Evolutionary conservation across 2,329 filamentous ascomycete species (phyloP).

Genomic region (Aureobasidium leucospermi): DNA sequence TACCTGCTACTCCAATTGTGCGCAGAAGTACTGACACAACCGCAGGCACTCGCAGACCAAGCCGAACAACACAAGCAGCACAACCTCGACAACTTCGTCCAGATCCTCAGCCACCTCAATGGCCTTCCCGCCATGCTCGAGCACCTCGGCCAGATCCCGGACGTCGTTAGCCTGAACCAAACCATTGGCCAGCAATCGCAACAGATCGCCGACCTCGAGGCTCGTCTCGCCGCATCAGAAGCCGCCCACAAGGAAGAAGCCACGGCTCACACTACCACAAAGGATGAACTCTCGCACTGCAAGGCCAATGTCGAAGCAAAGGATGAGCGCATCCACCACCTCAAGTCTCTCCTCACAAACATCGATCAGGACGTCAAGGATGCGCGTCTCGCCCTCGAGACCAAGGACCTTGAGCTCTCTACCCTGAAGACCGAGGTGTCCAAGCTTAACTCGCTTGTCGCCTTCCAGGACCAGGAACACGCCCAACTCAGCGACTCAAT

Average conservation of each 20-base stretch:
- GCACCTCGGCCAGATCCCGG: slow-evolving; percentile 2
- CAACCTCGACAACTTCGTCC: slow-evolving; percentile 8
- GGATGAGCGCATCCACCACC: neutral
- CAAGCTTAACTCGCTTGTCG: slow-evolving; percentile 5
- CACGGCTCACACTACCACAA: neutral
- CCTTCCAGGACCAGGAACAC: slow-evolving; percentile 4
- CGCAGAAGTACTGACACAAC: neutral
- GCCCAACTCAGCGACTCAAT: neutral
- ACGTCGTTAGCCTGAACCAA: neutral
- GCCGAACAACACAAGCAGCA: slow-evolving; percentile 7
- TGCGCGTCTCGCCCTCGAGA: neutral
- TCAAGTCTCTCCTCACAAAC: neutral
- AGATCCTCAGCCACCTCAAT: slow-evolving; percentile 5
- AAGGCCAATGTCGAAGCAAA: neutral
- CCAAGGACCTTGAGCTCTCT: neutral
- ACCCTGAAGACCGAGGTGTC: neutral
- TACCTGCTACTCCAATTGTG: too few species aligned
- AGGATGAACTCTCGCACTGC: neutral
- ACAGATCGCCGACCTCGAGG: slow-evolving; percentile 7
- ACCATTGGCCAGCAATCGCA: slow-evolving; percentile 2
- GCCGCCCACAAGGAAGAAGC: neutral
- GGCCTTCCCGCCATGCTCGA: slow-evolving; percentile 8
- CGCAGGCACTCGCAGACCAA: slow-evolving; percentile 7
- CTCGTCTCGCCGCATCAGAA: slow-evolving; percentile 1
- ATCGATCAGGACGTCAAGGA: slow-evolving; percentile 2